Evolutionary conservation across 495 filamentous ascomycete genomes (phyloP), one percentile per base, ranked within the genome.

Genomic region (Aspergillus carlsbadensis): DNA sequence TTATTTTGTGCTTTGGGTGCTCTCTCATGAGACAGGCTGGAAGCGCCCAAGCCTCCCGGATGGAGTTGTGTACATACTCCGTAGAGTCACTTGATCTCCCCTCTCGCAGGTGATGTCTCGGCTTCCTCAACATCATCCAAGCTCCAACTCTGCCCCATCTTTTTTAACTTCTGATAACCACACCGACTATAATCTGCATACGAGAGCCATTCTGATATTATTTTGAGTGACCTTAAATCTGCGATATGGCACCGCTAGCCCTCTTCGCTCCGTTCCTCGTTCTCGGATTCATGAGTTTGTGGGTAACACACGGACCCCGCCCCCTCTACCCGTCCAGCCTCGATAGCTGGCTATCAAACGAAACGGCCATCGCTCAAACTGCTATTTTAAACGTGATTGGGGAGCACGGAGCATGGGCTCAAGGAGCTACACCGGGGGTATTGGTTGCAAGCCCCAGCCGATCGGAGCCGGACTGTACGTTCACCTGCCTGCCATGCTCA

Each of bases 371-470:
- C 31, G 49, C 59, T 29, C 59, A 43, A 11, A 21, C 49, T 8
- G 54, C 54, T 5, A 50, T 61, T 15, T 49, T 61, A 15, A 49
- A 57, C 33, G 35, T 57, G 11, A 61, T 61, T 44, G 59, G 59
- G 6, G 36, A 46, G 5, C 37, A 57, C 20, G 59, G 59, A 14
- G 36, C 22, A 36, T 61, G 54, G 54, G 55, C 42, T 2, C n/a
- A 40, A 15, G 56, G 55, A 34, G 84, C 72, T 5, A 65, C 70
- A 36, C 29, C 76, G 0, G 86, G 86, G 13, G 71, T 81, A 15
- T 80, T 88, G 14, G 72, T 89, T 66, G 86, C 86, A 15, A 82
- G 78, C 54, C 86, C 86, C 2, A 82, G 78, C 61, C 84, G 72
- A n/a, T 50, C 52, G 6, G 67, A 73, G 37, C 86, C 86, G 2